phyloP scores from a whole-genome alignment of 2,329 filamentous ascomycete species.

The Botrytis sinoallii region DNA sequence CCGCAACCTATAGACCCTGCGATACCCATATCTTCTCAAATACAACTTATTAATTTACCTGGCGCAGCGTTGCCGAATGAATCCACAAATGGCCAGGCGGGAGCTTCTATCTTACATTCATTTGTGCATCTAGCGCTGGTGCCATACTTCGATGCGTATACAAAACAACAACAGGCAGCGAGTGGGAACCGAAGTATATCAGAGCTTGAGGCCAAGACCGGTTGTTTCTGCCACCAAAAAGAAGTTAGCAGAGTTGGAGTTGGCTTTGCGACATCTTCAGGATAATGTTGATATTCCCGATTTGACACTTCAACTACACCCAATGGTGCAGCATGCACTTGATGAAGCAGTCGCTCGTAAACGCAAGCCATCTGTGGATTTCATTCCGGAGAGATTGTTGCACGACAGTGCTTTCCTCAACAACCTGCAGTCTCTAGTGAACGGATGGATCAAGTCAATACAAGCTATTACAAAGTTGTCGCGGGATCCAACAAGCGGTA shows the following conservation, averaged over 20 bases:
- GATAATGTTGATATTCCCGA: slow-evolving; percentile 98
- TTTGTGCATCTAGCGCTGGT: slow-evolving; percentile 87
- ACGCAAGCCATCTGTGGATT: slow-evolving; percentile 69
- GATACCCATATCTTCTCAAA: slow-evolving; percentile 78
- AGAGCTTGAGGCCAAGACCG: slow-evolving; percentile 87
- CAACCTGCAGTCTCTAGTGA: slow-evolving; percentile 87
- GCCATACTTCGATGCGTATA: slow-evolving; percentile 96
- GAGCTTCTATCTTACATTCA: slow-evolving; percentile 73
- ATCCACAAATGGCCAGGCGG: slow-evolving; percentile 65
- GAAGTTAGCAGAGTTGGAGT: slow-evolving; percentile 89
- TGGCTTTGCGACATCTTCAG: slow-evolving; percentile 86
- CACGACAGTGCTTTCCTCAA: slow-evolving; percentile 92
- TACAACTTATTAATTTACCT: slow-evolving; percentile 90
- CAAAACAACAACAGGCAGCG: slow-evolving; percentile 70
- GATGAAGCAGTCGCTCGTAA: slow-evolving; percentile 70
- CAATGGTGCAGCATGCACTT: slow-evolving; percentile 80
- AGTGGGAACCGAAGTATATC: slow-evolving; percentile 68
- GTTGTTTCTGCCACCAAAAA: slow-evolving; percentile 95
- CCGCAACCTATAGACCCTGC: slow-evolving; percentile 82
- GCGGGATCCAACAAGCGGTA: slow-evolving; percentile 71
- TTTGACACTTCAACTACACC: slow-evolving; percentile 80
- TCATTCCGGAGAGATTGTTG: slow-evolving; percentile 72
- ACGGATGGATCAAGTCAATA: slow-evolving; percentile 98
- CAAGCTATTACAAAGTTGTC: slow-evolving; percentile 94
- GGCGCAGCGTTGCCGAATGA: slow-evolving; percentile 67